Percentiles rank a stretch among this genome's conserved stretches.
Conservation (phyloP, 2,329 filamentous ascomycete species). For the Aulographum hederae region DNA sequence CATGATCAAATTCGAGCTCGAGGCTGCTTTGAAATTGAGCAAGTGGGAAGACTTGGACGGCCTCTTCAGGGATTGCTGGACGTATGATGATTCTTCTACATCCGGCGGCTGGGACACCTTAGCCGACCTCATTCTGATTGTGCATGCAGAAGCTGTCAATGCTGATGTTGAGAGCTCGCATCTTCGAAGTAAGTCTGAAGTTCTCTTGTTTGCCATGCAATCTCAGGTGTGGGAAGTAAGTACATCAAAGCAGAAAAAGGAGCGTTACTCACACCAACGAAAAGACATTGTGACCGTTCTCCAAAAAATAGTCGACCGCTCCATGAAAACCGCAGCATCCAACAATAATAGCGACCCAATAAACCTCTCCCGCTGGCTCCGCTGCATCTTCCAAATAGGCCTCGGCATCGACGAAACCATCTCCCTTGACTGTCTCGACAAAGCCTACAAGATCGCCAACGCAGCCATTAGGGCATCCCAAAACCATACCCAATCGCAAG, state of each 20-base stretch:
- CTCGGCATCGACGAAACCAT: slow-evolving; percentile 37
- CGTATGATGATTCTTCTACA: slow-evolving; percentile 13
- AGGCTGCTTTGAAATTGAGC: slow-evolving; percentile 48
- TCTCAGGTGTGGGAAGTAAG: no score
- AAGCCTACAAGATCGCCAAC: slow-evolving; percentile 36
- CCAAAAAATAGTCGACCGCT: slow-evolving; percentile 51
- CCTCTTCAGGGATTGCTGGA: slow-evolving; percentile 21
- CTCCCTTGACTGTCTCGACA: slow-evolving; percentile 43
- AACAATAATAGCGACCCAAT: slow-evolving; percentile 20
- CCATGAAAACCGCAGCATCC: slow-evolving; percentile 29
- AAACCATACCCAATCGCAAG: no score
- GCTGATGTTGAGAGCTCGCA: slow-evolving; percentile 12
- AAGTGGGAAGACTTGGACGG: slow-evolving; percentile 46
- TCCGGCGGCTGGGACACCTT: slow-evolving; percentile 19
- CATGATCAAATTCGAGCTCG: slow-evolving; percentile 61
- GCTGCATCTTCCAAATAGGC: slow-evolving; percentile 55
- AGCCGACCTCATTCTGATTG: slow-evolving; percentile 26
- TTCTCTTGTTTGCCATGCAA: no score
- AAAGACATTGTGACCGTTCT: slow-evolving; percentile 20
- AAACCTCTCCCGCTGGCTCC: slow-evolving; percentile 57
- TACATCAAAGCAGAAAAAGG: no score
- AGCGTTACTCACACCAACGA: neutral
- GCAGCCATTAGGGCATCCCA: no score
- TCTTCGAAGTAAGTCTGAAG: neutral
- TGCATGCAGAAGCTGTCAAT: slow-evolving; percentile 18